Conservation (phyloP, 768 basidiomycete species). For the Calocybe gangraenosa region DNA sequence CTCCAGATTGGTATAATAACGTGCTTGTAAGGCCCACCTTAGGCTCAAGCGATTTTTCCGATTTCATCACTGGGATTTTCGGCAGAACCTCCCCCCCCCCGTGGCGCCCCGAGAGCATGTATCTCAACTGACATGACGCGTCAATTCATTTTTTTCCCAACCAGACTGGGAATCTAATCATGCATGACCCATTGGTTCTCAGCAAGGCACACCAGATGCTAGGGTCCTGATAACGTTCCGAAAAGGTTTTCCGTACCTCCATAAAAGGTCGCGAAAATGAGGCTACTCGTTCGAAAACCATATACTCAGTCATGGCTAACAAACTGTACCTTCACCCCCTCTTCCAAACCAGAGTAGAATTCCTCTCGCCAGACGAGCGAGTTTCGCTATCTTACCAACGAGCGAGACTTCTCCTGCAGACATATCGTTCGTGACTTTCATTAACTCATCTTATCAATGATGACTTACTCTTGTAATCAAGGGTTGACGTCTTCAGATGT, state of each 20-base stretch:
- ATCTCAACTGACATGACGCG: slow-evolving; percentile 19
- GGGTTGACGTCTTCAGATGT: slow-evolving; percentile 44
- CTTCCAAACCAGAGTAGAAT: slow-evolving; percentile 39
- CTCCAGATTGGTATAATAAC: slow-evolving; percentile 16
- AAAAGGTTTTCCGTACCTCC: slow-evolving; percentile 15
- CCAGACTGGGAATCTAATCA: slow-evolving; percentile 18
- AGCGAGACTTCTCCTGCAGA: slow-evolving; percentile 43
- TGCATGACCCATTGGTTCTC: slow-evolving; percentile 18
- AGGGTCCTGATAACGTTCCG: slow-evolving; percentile 15
- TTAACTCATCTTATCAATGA: neutral
- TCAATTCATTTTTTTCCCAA: slow-evolving; percentile 16
- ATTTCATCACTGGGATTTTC: slow-evolving; percentile 21
- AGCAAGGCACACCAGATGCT: slow-evolving; percentile 12
- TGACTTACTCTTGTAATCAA: slow-evolving; percentile 17
- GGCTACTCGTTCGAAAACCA: neutral
- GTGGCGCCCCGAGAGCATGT: slow-evolving; percentile 16
- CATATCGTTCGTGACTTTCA: slow-evolving; percentile 35
- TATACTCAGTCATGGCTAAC: slow-evolving; percentile 26
- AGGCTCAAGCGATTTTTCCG: slow-evolving; percentile 17
- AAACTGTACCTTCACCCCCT: slow-evolving; percentile 41
- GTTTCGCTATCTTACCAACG: slow-evolving; percentile 47
- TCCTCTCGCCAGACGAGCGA: slow-evolving; percentile 40
- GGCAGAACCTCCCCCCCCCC: slow-evolving; percentile 22
- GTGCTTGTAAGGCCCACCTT: slow-evolving; percentile 13
- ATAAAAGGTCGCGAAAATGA: slow-evolving; percentile 11